These are phyloP conservation scores for Xylariales sp. DNA, from an alignment of 2,329 filamentous ascomycete genomes.

Conservation along the genomic window DNA sequence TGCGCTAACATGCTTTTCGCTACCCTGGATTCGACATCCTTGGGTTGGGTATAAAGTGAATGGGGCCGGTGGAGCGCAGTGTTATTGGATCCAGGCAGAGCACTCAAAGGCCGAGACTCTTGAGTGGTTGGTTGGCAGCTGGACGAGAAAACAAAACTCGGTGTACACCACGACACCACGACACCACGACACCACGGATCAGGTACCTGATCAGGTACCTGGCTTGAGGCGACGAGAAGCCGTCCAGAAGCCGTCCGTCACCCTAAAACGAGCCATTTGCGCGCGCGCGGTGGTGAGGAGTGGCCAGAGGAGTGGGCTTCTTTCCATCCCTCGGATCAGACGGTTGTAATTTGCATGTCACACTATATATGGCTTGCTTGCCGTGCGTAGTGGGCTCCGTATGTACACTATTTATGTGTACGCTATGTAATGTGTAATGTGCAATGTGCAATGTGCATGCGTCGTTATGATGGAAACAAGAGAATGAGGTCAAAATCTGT, in stretches of 20 bases:
- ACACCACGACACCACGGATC: not conserved
- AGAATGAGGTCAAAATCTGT: slow-evolving; percentile 5
- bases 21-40: slow-evolving; percentile 22
- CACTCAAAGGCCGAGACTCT: not conserved
- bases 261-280: not conserved
- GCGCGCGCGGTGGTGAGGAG: not conserved
- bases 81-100: slow-evolving; percentile 9
- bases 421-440: no score
- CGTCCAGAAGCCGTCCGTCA: not conserved
- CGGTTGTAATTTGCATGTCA: not conserved
- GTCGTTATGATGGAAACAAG: slow-evolving; percentile 1
- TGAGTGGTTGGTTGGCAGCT: not conserved
- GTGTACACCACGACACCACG: not conserved
- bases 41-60: slow-evolving; percentile 38
- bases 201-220: no score
- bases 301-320: not conserved
- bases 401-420: no score
- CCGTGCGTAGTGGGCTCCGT: no score
- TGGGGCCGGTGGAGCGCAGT: slow-evolving; percentile 15
- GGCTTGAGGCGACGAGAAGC: not conserved
- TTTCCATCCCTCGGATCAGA: not conserved
- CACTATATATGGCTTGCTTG: not conserved
- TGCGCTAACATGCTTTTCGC: slow-evolving; percentile 11
- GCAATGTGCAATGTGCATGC: not conserved
- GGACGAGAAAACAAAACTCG: slow-evolving; percentile 4